phyloP scores from a whole-genome alignment of 1,284 basidiomycete species.

The Ustilago trichophora region DNA sequence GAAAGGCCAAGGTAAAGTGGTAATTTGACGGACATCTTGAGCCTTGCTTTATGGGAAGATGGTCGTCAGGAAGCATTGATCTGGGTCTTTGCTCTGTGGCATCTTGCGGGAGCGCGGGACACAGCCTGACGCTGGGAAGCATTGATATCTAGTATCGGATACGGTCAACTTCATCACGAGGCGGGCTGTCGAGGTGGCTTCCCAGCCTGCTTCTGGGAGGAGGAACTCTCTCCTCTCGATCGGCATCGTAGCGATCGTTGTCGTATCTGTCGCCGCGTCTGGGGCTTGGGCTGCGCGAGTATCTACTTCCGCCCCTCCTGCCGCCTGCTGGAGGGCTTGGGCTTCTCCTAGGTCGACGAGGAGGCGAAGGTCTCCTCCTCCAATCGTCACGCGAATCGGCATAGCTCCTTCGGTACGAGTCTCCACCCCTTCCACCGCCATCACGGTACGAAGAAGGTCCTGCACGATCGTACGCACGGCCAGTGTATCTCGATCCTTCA shows the following conservation, averaged over 20 bases:
- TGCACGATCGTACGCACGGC: slow-evolving; percentile 29
- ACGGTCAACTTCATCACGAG: slow-evolving; percentile 47
- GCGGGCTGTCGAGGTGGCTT: slow-evolving; percentile 50
- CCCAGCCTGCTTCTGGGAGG: slow-evolving; percentile 34
- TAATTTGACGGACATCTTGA: no score
- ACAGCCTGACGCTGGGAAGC: no score
- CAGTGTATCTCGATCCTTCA: slow-evolving; percentile 23
- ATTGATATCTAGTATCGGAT: slow-evolving; percentile 34
- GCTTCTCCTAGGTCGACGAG: slow-evolving; percentile 27
- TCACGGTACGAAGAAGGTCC: no score
- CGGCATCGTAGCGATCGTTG: no score
- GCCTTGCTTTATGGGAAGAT: no score
- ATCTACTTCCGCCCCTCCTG: slow-evolving; percentile 17
- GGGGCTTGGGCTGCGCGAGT: slow-evolving; percentile 47
- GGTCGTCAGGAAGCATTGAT: no score
- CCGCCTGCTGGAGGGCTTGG: slow-evolving; percentile 39
- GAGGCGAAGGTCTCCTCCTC: slow-evolving; percentile 48
- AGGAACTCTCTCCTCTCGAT: slow-evolving; percentile 32
- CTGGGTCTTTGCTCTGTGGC: no score
- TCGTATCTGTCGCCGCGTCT: slow-evolving; percentile 24
- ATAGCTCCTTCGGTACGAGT: slow-evolving; percentile 28
- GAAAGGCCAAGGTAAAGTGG: no score
- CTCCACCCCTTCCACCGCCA: no score
- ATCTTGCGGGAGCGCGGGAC: no score
- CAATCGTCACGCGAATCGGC: slow-evolving; percentile 51